A percentile compares a stretch with the other conserved stretches of the same genome.
Conservation (phyloP, 2,329 filamentous ascomycete species). For the Rutstroemia sydowiana region DNA sequence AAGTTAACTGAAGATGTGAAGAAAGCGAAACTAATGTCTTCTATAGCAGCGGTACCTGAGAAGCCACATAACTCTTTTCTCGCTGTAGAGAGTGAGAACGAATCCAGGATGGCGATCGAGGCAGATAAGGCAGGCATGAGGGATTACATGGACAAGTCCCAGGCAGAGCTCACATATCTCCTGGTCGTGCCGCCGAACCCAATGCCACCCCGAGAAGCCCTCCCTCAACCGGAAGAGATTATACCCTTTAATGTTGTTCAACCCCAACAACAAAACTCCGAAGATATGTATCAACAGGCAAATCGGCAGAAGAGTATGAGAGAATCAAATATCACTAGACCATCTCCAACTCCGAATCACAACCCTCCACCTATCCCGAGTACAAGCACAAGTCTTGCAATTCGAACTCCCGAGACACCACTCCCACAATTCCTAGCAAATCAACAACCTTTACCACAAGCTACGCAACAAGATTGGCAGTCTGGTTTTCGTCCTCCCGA, state of each 20-base stretch:
- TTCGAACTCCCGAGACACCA: conserved; percentile 36
- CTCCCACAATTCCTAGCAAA: conserved; percentile 49
- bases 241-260: conserved; percentile 39
- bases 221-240: conserved; percentile 51
- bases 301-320: conserved; percentile 50
- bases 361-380: conserved; percentile 46
- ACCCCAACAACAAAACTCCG: conserved; percentile 31
- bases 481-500: conserved; percentile 25
- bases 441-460: conserved; percentile 36
- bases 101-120: conserved; percentile 30
- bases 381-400: conserved; percentile 32
- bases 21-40: background rate
- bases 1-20: conserved; percentile 24
- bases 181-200: conserved; percentile 63
- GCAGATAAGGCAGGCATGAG: conserved; percentile 47
- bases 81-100: conserved; percentile 40
- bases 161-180: conserved; percentile 57
- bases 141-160: conserved; percentile 58
- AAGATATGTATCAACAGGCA: conserved; percentile 28
- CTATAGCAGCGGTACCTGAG: conserved; percentile 14
- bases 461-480: conserved; percentile 32
- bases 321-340: conserved; percentile 43
- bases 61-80: conserved; percentile 32
- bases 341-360: conserved; percentile 50
- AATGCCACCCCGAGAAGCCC: conserved; percentile 55